phyloP scores from a whole-genome alignment of 23 red algal genomes.

The Gracilaria domingensis region DNA sequence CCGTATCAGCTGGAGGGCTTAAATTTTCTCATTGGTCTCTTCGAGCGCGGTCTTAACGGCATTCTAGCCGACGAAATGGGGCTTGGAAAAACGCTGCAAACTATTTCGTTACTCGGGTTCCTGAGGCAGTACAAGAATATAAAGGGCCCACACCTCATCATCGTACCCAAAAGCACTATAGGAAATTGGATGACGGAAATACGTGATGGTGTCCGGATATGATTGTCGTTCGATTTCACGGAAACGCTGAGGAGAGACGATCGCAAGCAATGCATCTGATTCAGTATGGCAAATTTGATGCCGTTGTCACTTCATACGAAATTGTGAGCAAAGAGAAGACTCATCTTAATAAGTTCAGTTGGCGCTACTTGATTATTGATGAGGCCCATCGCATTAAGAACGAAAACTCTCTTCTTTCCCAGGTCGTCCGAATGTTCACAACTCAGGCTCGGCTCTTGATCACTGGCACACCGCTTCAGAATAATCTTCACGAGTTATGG shows the following conservation, averaged over 20 bases:
- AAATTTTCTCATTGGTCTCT: constrained; percentile 94
- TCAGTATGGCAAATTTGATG: constrained; percentile 90
- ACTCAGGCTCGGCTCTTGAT: constrained; percentile 89
- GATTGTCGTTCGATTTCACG: constrained; percentile 89
- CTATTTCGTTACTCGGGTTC: constrained; percentile 94
- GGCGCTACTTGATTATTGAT: constrained; percentile 99
- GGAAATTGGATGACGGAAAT: constrained; percentile 98
- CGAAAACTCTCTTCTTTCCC: constrained; percentile 87
- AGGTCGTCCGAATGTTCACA: constrained; percentile 93
- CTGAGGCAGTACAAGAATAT: constrained; percentile 88
- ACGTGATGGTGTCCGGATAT: constrained; percentile 88
- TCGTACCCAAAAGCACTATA: constrained; percentile 96
- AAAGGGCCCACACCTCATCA: constrained; percentile 94
- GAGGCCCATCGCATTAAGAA: constrained; percentile 99
- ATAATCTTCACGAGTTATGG: constrained; percentile 99
- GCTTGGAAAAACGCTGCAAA: constrained; percentile 92
- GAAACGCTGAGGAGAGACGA: constrained; percentile 81
- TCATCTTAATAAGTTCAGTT: constrained; percentile 85
- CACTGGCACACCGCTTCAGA: constrained; percentile 99
- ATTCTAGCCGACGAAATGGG: constrained; percentile 99
- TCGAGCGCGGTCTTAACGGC: constrained; percentile 95
- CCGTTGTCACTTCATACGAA: constrained; percentile 96
- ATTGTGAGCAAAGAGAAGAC: constrained; percentile 93
- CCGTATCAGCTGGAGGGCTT: constrained; percentile 98
- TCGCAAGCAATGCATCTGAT: constrained; percentile 53